Evolutionary conservation across 768 basidiomycete genomes (phyloP).

Genomic region (Suillus subaureus): DNA sequence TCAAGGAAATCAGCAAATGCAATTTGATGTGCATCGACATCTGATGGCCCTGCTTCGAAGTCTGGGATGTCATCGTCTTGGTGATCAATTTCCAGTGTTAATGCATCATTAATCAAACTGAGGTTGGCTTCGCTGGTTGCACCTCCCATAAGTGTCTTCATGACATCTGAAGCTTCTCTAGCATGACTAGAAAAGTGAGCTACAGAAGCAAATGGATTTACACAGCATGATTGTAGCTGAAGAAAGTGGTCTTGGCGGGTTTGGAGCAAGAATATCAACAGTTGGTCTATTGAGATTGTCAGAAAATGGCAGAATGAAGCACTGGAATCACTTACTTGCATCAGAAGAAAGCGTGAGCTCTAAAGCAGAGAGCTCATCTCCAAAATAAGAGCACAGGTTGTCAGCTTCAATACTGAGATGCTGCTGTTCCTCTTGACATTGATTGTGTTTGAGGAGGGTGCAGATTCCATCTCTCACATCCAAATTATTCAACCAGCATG

Average conservation of each 20-base stretch:
- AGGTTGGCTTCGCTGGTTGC: no score
- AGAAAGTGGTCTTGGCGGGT: constrained; percentile 15
- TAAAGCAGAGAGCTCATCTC: constrained; percentile 27
- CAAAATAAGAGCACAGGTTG: constrained; percentile 40
- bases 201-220: no score
- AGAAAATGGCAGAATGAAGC: neutral
- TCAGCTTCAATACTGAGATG: constrained; percentile 33
- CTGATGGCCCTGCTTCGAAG: no score
- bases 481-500: constrained; percentile 36
- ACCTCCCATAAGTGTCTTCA: no score
- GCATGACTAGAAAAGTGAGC: no score
- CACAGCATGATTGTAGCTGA: no score
- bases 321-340: constrained; percentile 14
- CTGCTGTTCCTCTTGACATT: constrained; percentile 32
- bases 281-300: neutral
- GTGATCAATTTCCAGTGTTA: no score
- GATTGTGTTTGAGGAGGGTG: constrained; percentile 28
- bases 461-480: constrained; percentile 35
- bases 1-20: no score
- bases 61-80: no score
- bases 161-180: no score
- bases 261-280: neutral
- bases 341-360: constrained; percentile 16
- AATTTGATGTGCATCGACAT: no score
- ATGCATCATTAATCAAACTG: no score